Evolutionary conservation across 768 basidiomycete genomes (phyloP).

Genomic region (Lentinula lateritia): DNA sequence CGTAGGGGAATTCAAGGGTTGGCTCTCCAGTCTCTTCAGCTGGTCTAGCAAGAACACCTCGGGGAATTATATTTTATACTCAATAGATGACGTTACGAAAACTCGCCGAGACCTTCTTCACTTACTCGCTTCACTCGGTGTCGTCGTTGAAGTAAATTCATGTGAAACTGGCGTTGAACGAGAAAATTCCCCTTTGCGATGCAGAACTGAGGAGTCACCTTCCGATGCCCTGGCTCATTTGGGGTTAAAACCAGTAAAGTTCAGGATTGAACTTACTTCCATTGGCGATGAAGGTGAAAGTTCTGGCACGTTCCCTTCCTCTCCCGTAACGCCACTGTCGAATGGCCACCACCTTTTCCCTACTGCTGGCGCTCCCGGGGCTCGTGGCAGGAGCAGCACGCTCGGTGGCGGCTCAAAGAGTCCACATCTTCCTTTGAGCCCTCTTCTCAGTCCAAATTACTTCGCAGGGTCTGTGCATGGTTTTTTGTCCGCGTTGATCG

Average conservation of each 20-base stretch:
- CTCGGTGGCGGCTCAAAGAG: background rate
- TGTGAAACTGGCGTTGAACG: slow-evolving; percentile 16
- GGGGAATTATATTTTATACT: slow-evolving; percentile 40
- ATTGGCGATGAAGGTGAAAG: slow-evolving; percentile 7
- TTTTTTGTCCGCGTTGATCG: slow-evolving; percentile 60
- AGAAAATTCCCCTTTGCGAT: slow-evolving; percentile 23
- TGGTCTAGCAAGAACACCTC: slow-evolving; percentile 61
- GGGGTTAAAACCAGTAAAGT: slow-evolving; percentile 57
- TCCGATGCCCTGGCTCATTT: slow-evolving; percentile 27
- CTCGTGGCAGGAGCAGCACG: slow-evolving; percentile 21
- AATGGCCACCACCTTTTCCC: slow-evolving; percentile 9
- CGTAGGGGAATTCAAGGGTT: slow-evolving; percentile 80
- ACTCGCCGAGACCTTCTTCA: slow-evolving; percentile 63
- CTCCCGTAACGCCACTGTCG: slow-evolving; percentile 12
- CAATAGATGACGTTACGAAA: slow-evolving; percentile 44
- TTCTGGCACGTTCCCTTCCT: slow-evolving; percentile 4
- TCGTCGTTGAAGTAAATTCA: slow-evolving; percentile 36
- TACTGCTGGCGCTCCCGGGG: slow-evolving; percentile 12
- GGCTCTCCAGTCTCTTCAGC: slow-evolving; percentile 95
- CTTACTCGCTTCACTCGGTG: slow-evolving; percentile 61
- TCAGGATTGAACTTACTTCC: slow-evolving; percentile 71
- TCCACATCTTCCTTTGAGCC: background rate
- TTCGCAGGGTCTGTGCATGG: background rate
- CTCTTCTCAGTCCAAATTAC: slow-evolving; percentile 16
- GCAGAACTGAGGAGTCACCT: slow-evolving; percentile 48